These are phyloP conservation scores for Cydonia oblonga DNA, from an alignment of 331 rosid species.

Conservation along the genomic window DNA sequence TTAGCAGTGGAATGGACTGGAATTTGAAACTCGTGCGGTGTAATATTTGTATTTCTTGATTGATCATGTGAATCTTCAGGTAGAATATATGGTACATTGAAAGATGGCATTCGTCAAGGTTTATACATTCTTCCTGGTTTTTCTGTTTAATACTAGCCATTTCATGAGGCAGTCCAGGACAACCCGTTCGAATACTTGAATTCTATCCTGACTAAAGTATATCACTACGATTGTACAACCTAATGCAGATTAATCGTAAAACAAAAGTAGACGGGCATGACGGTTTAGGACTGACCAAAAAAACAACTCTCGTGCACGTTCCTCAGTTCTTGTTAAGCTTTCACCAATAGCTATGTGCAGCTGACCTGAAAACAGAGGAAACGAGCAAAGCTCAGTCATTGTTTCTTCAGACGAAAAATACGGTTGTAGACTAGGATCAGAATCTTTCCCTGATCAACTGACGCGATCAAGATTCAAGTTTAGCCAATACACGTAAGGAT, in stretches of 20 bases:
- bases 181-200: too few relatives aligned
- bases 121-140: not conserved
- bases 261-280: not conserved
- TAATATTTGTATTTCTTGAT: not conserved
- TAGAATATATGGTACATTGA: not conserved
- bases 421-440: not conserved
- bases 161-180: too few relatives aligned
- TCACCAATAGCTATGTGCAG: not conserved
- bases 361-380: not conserved
- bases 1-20: not conserved
- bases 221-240: not conserved
- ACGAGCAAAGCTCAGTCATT: not conserved
- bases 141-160: not conserved
- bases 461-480: not conserved
- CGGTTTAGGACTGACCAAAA: not conserved
- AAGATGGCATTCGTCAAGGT: not conserved
- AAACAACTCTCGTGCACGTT: not conserved
- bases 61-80: not conserved
- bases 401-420: not conserved
- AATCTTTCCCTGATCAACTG: not conserved
- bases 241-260: not conserved
- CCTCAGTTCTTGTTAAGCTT: not conserved
- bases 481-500: not conserved
- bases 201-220: not conserved
- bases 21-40: not conserved